Conservation (phyloP, 257 asterid genomes). For the Anisodus acutangulus region DNA sequence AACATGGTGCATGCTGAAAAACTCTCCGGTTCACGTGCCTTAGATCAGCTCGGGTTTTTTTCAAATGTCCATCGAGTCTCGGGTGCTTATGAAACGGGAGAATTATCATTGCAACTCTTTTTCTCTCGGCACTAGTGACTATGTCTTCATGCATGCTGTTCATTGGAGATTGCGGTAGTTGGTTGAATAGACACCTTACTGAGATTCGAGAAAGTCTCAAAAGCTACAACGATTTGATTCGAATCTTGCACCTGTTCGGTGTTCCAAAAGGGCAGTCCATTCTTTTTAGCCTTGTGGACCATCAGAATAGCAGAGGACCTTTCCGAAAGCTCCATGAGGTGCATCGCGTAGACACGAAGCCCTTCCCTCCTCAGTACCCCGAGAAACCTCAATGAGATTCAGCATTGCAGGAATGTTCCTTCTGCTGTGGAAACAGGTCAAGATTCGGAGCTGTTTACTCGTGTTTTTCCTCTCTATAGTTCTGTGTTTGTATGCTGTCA, state of each 20-base stretch:
- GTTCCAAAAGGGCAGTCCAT: constrained; percentile 53
- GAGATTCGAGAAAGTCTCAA: constrained; percentile 55
- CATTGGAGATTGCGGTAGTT: constrained; percentile 51
- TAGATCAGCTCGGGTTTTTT: constrained; percentile 52
- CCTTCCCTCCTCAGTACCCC: constrained; percentile 56
- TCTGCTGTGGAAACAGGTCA: constrained; percentile 57
- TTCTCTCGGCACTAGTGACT: constrained; percentile 46
- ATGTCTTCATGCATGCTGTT: constrained; percentile 63
- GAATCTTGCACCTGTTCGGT: constrained; percentile 42
- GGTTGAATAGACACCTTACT: constrained; percentile 54
- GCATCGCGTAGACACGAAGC: constrained; percentile 59
- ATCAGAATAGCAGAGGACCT: constrained; percentile 63
- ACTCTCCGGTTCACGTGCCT: constrained; percentile 50
- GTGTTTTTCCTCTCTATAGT: constrained; percentile 47
- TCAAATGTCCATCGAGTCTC: constrained; percentile 54
- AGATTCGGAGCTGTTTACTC: constrained; percentile 49
- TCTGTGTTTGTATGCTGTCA: constrained; percentile 45
- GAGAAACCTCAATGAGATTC: constrained; percentile 60
- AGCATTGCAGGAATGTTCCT: constrained; percentile 57
- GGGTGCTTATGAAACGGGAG: constrained; percentile 61
- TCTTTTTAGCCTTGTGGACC: constrained; percentile 61
- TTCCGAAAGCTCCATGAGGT: constrained; percentile 64
- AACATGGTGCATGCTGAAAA: constrained; percentile 53
- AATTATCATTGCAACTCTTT: constrained; percentile 50
- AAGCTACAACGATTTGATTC: constrained; percentile 57